A percentile compares a stretch with the other conserved stretches of the same genome.
Evolutionary conservation across 306 rosid species (phyloP).

Genomic region (Macrotyloma uniflorum): DNA sequence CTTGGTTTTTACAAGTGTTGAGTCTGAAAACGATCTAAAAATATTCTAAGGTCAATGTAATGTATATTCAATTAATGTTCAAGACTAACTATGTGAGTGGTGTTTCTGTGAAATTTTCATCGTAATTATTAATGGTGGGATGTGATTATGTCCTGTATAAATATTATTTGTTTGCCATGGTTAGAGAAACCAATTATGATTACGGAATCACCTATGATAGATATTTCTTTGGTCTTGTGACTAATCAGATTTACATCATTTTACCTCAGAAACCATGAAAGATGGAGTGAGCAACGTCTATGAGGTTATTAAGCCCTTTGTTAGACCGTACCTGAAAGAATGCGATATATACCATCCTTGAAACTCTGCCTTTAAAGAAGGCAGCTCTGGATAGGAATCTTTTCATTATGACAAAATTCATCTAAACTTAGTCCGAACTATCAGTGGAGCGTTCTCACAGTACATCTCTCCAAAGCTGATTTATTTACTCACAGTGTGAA

Average conservation of each 20-base stretch:
- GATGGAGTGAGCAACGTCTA: constrained; percentile 17
- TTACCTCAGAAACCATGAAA: constrained; percentile 31
- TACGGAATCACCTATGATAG: constrained; percentile 28
- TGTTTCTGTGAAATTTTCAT: constrained; percentile 46
- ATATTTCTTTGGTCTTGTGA: constrained; percentile 24
- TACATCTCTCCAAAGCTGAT: neutral
- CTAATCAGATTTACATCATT: constrained; percentile 23
- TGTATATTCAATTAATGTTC: constrained; percentile 33
- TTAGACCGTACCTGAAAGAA: neutral
- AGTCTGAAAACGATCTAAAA: constrained; percentile 55
- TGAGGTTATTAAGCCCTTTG: neutral
- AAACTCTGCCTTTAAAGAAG: neutral
- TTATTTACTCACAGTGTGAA: no score
- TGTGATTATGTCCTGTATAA: constrained; percentile 50
- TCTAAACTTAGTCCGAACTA: neutral
- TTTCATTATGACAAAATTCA: constrained; percentile 9
- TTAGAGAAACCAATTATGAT: constrained; percentile 15
- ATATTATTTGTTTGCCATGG: constrained; percentile 31
- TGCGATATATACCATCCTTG: neutral
- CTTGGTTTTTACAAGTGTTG: constrained; percentile 72
- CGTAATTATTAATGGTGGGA: constrained; percentile 31
- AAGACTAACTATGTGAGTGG: constrained; percentile 43
- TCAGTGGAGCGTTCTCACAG: neutral
- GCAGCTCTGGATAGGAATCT: constrained; percentile 1
- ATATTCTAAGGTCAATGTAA: constrained; percentile 44